Evolutionary conservation across 495 filamentous ascomycete genomes (phyloP).

Genomic region (Trichoderma erinaceum): DNA sequence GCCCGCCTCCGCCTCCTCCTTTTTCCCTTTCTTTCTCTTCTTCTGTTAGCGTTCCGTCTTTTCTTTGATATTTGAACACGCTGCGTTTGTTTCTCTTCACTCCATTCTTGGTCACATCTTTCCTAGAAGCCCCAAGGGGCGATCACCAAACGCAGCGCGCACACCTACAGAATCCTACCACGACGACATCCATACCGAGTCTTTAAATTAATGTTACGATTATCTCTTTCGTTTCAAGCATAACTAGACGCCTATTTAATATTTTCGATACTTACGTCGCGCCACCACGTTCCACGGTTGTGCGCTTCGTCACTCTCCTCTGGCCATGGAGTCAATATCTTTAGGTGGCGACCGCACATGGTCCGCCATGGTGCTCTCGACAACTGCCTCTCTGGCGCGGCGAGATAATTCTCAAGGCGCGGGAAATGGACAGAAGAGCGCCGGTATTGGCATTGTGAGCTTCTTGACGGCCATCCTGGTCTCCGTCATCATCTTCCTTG

Average conservation of each 20-base stretch:
- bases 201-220: neutral
- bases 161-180: neutral
- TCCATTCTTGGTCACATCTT: neutral
- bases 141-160: neutral
- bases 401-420: slow-evolving; percentile 5
- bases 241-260: neutral
- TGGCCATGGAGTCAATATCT: neutral
- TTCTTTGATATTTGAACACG: neutral
- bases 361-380: neutral
- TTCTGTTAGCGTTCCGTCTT: neutral
- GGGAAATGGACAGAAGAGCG: slow-evolving; percentile 36
- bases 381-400: neutral
- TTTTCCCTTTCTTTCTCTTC: neutral
- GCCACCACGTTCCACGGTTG: neutral
- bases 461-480: slow-evolving; percentile 73
- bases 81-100: neutral
- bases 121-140: slow-evolving; percentile 1
- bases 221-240: neutral
- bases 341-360: slow-evolving; percentile 7
- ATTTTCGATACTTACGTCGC: neutral
- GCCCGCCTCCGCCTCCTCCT: neutral
- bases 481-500: slow-evolving; percentile 67
- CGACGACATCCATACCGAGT: neutral
- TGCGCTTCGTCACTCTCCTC: neutral
- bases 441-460: slow-evolving; percentile 52